Percentiles rank a stretch among this genome's conserved stretches.
Evolutionary conservation across 1,284 basidiomycete genomes (phyloP).

Genomic region (Cutaneotrichosporon sp.): DNA sequence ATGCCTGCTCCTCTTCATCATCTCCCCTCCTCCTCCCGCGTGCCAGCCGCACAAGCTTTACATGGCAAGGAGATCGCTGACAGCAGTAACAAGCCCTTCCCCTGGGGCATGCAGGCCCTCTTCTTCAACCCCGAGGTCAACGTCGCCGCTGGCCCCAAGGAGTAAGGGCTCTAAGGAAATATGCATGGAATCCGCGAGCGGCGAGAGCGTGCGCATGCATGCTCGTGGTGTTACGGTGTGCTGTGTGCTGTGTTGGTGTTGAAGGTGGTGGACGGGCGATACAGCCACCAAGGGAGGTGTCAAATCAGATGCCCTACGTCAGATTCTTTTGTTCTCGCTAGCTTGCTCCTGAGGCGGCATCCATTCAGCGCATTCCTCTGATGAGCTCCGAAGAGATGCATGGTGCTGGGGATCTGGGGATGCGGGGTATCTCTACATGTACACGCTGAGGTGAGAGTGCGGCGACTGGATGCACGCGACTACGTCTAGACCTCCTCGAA

Average conservation of each 20-base stretch:
- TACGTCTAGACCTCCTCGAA: constrained; percentile 35
- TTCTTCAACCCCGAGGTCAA: constrained; percentile 48
- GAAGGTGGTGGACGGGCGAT: no score
- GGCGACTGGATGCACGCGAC: background rate
- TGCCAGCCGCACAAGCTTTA: no score
- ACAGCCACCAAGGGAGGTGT: background rate
- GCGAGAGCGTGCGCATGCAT: background rate
- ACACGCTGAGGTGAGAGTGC: background rate
- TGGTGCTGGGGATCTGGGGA: background rate
- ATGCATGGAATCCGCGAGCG: constrained; percentile 24
- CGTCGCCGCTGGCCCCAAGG: constrained; percentile 13
- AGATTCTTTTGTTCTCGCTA: no score
- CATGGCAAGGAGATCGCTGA: background rate
- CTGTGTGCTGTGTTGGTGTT: background rate
- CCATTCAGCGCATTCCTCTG: no score
- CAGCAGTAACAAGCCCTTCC: constrained; percentile 36
- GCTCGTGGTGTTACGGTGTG: no score
- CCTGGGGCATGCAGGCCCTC: constrained; percentile 51
- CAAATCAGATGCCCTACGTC: no score
- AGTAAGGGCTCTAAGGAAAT: constrained; percentile 12
- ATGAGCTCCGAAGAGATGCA: background rate
- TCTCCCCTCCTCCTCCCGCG: no score
- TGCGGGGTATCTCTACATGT: background rate
- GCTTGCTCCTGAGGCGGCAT: no score
- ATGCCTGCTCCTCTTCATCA: no score